phyloP scores from a whole-genome alignment of 2,329 filamentous ascomycete species.

The Aspergillus sergii region DNA sequence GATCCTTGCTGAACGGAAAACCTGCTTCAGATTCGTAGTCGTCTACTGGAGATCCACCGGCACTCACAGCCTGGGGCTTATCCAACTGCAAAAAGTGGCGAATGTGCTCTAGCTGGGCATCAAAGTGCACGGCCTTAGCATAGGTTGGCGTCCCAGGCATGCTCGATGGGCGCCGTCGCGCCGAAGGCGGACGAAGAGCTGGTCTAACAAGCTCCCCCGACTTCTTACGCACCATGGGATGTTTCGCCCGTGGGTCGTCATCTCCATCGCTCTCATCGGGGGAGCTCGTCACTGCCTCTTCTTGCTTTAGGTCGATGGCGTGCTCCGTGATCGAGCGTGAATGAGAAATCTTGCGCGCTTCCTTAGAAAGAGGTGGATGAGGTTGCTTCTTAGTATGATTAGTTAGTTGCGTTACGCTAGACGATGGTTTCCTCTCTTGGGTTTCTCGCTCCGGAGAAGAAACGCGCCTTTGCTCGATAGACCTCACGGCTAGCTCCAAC shows the following conservation, averaged over 20 bases:
- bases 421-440: conserved; percentile 20
- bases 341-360: conserved; percentile 63
- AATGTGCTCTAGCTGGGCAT: conserved; percentile 93
- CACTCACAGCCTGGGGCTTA: conserved; percentile 91
- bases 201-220: conserved; percentile 95
- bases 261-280: conserved; percentile 57
- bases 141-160: conserved; percentile 98
- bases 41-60: conserved; percentile 87
- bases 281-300: conserved; percentile 45
- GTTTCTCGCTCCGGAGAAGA: conserved; percentile 34
- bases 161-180: conserved; percentile 81
- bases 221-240: conserved; percentile 96
- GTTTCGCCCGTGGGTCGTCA: conserved; percentile 68
- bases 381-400: conserved; percentile 21
- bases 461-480: conserved; percentile 59
- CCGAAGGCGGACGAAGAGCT: conserved; percentile 75
- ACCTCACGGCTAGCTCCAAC: conserved; percentile 79
- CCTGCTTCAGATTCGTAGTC: conserved; percentile 83
- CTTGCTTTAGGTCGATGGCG: conserved; percentile 49
- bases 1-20: conserved; percentile 75
- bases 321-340: conserved; percentile 63
- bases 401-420: conserved; percentile 34
- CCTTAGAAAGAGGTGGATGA: conserved; percentile 52
- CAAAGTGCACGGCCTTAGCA: conserved; percentile 97
- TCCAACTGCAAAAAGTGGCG: conserved; percentile 95